Evolutionary conservation across 176 grass and related monocot genomes (phyloP), one percentile per base, ranked within the genome.

Genomic region (Paspalum notatum): DNA sequence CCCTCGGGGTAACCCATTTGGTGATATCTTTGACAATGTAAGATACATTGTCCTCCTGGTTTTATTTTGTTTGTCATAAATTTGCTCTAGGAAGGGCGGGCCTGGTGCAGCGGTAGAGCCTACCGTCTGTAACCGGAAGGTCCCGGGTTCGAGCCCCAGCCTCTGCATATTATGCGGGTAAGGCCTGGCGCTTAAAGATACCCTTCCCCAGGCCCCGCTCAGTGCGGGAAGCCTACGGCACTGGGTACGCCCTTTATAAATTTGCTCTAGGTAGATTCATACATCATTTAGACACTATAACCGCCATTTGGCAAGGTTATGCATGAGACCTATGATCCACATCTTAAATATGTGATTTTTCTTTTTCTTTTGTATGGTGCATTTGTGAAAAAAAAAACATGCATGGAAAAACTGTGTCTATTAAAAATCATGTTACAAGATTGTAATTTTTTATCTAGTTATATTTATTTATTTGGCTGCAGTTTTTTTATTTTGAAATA

Each of bases 21-120:
- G 84, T 39, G 95, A 98, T 58, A 80, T 89, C 18, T 98, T 98
- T 60, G 52, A 47, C 18, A 90, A 95, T 82, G 90, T 90, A 79
- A 68, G 77, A 83, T 37, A 42, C 68, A 48, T 58, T 53, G 57
- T 66, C 57, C 50, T 76, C 54, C 1, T 39, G 26, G 45, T 62
- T 67, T 80, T 89, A 40, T 70, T 86, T 75, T 47, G 18, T 84
- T 12, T 80, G 62, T 38, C 9, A 53, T 18, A 53, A 45, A 80
- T 44, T 75, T 69, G 13, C 18, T 4, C 10, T 65, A 75, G 37
- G 8, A n/a, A n/a, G n/a, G n/a, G n/a, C n/a, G n/a, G n/a, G n/a
- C n/a, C n/a, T n/a, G n/a, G n/a, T n/a, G n/a, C n/a, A n/a, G n/a
- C n/a, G n/a, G n/a, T n/a, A n/a, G n/a, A n/a, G n/a, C n/a, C n/a